Evolutionary conservation across 805 yeast genomes (phyloP).

Genomic region (Torulaspora quercuum): DNA sequence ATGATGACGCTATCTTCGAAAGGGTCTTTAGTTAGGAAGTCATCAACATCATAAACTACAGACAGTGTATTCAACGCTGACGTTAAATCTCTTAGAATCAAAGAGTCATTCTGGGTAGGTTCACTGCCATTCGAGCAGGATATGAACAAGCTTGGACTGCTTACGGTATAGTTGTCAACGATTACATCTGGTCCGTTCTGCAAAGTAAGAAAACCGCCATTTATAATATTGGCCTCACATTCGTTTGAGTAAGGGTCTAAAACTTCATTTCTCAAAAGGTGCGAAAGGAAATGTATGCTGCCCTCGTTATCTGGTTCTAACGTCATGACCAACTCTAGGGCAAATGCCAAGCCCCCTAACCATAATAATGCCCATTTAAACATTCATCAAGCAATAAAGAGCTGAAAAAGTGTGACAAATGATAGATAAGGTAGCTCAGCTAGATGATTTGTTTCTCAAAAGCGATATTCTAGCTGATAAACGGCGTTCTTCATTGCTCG

Average conservation of each 20-base stretch:
- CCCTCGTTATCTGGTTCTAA: neutral
- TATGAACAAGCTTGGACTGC: slow-evolving; percentile 23
- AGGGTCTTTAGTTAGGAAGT: slow-evolving; percentile 31
- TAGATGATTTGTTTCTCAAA: no score
- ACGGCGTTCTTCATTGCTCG: no score
- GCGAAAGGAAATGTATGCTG: slow-evolving; percentile 12
- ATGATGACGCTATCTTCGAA: slow-evolving; percentile 41
- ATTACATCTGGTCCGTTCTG: slow-evolving; percentile 1
- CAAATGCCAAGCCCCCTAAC: slow-evolving; percentile 1
- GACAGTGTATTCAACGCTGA: slow-evolving; percentile 5
- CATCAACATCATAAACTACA: slow-evolving; percentile 7
- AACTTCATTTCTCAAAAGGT: slow-evolving; percentile 11
- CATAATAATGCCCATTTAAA: slow-evolving; percentile 4
- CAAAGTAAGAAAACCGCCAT: slow-evolving; percentile 19
- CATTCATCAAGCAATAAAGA: slow-evolving; percentile 10
- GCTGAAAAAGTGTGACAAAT: no score
- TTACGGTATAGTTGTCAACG: slow-evolving; percentile 16
- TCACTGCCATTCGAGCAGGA: slow-evolving; percentile 6
- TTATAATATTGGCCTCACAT: slow-evolving; percentile 19
- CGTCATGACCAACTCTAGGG: neutral
- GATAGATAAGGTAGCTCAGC: no score
- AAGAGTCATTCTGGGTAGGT: slow-evolving; percentile 6
- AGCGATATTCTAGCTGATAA: no score
- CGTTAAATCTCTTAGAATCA: slow-evolving; percentile 10
- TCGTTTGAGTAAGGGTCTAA: slow-evolving; percentile 12